A percentile compares a stretch with the other conserved stretches of the same genome.
Conservation (phyloP, 139 green algal species). For the Asterochloris erici region DNA sequence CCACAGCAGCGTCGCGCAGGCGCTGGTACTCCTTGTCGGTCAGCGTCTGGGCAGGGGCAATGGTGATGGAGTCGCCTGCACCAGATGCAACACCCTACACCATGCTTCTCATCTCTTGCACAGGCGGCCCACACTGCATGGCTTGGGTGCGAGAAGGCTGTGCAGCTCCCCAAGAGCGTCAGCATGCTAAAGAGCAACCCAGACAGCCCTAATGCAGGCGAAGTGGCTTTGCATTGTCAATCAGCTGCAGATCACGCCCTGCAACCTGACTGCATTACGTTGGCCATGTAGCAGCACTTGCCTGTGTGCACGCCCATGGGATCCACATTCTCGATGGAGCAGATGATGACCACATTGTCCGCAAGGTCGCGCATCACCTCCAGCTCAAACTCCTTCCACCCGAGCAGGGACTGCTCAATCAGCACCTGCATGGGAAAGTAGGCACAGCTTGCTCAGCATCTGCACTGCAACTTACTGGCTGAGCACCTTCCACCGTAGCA, state of each 20-base stretch:
- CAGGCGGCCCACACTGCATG: too few species aligned
- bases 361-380: conserved; percentile 98
- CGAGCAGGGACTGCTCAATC: conserved; percentile 91
- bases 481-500: too few species aligned
- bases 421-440: conserved; percentile 58
- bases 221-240: neutral
- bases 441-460: too few species aligned
- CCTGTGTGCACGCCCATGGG: conserved; percentile 98
- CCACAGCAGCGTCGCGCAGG: conserved; percentile 81
- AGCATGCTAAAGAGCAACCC: too few species aligned
- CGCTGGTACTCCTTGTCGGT: conserved; percentile 98
- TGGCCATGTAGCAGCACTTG: too few species aligned
- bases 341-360: conserved; percentile 99
- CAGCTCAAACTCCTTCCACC: conserved; percentile 97
- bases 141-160: too few species aligned
- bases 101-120: too few species aligned
- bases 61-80: conserved; percentile 63
- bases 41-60: conserved; percentile 76
- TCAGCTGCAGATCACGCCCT: too few species aligned
- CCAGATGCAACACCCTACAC: too few species aligned
- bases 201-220: neutral
- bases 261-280: conserved; percentile 25
- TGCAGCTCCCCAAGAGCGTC: too few species aligned
- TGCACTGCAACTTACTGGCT: too few species aligned
- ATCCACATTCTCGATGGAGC: conserved; percentile 99